Base-by-base conservation (phyloP, 129 eudicot species). In the Artemisia tridentata region DNA sequence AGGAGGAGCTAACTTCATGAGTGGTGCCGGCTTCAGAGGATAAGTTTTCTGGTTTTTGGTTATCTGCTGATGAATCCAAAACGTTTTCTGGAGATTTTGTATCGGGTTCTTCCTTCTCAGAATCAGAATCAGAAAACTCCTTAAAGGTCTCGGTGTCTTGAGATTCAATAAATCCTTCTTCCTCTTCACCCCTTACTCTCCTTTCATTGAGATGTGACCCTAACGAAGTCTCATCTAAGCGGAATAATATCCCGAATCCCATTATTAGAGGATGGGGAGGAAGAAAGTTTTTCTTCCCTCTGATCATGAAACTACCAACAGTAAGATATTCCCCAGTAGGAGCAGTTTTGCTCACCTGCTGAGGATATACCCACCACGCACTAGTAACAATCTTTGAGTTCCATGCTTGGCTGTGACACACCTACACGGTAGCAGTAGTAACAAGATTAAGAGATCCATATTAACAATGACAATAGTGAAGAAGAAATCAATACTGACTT, bases 361-460 rank as follows among this genome's bases (percentile, higher is more conserved):
- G 81, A 68, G 98, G 98, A 68, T 89, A 89, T 52, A 92, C 98
- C 98, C 98, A 92, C 98, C 98, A 92, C 65, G 98, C 98, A 85
- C 98, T 92, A 19, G 98, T 92, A 19, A 92, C 95, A 66, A 92
- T 92, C 84, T 92, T 92, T 19, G 98, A 92, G 80, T 92, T 90
- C 98, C 98, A 92, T 48, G 98, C 98, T 79, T 92, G 90, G 82
- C 98, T 92, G 71, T 86, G 96, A 82, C 98, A 92, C 64, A 92
- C 98, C 98, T 92, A 63, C 74, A 76, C 31, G 25, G 29, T 21
- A 50, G 3, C 50, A 63, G 3, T 31, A 63, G 16, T 15, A 9
- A 29, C 21, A n/a, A 55, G 2, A 17, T 23, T 29, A 29, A 43
- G n/a, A 13, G 45, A 29, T 15, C 43, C 19, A 12, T 17, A 60